Conservation (phyloP, 768 basidiomycete species). For the Boletus rufocinnamomeus region DNA sequence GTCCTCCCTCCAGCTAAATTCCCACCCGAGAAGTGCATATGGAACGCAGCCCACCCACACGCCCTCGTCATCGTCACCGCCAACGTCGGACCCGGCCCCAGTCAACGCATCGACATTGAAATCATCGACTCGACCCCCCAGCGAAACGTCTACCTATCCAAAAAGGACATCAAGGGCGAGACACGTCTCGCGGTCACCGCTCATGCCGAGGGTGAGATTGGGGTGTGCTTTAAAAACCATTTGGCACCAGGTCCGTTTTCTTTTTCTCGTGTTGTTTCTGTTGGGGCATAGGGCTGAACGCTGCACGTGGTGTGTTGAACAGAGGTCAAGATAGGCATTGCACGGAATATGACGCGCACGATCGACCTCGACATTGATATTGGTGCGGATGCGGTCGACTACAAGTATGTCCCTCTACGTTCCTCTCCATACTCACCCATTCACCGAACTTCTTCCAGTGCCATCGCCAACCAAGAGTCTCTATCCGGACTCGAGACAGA, state of each 20-base stretch:
- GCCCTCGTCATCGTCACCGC: conserved; percentile 95
- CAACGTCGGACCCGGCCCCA: conserved; percentile 73
- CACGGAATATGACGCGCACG: conserved; percentile 56
- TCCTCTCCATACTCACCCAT: neutral
- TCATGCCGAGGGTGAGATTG: conserved; percentile 93
- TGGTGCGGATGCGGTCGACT: conserved; percentile 97
- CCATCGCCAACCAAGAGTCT: conserved; percentile 98
- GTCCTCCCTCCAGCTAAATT: conserved; percentile 67
- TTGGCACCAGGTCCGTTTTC: conserved; percentile 59
- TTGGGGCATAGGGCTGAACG: neutral
- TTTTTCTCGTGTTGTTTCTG: neutral
- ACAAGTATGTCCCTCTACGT: conserved; percentile 70
- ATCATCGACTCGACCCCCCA: conserved; percentile 86
- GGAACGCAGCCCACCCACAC: conserved; percentile 88
- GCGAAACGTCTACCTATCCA: conserved; percentile 88
- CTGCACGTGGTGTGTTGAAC: neutral
- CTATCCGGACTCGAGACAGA: conserved; percentile 95
- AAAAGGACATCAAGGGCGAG: conserved; percentile 86
- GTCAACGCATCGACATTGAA: conserved; percentile 90
- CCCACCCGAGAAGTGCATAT: conserved; percentile 85
- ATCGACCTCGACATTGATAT: conserved; percentile 97
- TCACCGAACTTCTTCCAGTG: conserved; percentile 48
- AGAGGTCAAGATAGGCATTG: conserved; percentile 52
- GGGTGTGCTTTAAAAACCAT: conserved; percentile 90
- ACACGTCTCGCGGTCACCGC: conserved; percentile 92